phyloP scores from a whole-genome alignment of 371 early-diverging fungal genomes.

The Batrachochytrium dendrobatidis region DNA sequence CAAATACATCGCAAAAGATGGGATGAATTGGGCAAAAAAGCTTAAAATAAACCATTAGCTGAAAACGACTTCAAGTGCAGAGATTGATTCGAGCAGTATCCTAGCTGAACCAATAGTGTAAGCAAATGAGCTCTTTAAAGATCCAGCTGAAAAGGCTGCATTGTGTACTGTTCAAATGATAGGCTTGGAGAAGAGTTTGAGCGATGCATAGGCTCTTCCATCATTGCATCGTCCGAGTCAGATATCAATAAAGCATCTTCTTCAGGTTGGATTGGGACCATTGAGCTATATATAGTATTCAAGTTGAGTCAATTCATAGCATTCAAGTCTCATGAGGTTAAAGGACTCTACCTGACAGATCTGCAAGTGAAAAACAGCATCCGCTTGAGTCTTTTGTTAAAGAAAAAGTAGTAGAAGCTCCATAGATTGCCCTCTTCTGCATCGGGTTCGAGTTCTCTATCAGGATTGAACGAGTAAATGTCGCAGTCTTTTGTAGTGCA shows the following conservation, averaged over 20 bases:
- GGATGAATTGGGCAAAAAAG: no score
- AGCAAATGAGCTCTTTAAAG: no score
- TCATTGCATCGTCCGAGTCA: slow-evolving; percentile 15
- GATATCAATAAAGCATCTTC: slow-evolving; percentile 17
- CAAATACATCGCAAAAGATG: no score
- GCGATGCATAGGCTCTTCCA: slow-evolving; percentile 17
- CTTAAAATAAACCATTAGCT: no score
- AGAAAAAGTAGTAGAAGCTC: slow-evolving; percentile 93
- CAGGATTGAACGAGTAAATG: slow-evolving; percentile 80
- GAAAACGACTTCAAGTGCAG: no score
- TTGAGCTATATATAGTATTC: slow-evolving; percentile 13
- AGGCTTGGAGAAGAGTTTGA: slow-evolving; percentile 14
- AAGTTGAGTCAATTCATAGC: background rate
- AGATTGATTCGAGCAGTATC: no score
- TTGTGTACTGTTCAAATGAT: slow-evolving; percentile 38
- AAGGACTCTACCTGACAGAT: slow-evolving; percentile 63
- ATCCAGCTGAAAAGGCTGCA: slow-evolving; percentile 19
- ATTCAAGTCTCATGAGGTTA: background rate
- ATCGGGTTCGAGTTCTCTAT: slow-evolving; percentile 80
- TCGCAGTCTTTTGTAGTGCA: slow-evolving; percentile 75
- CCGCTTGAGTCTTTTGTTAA: slow-evolving; percentile 79
- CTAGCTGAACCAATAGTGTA: no score
- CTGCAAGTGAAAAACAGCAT: slow-evolving; percentile 83
- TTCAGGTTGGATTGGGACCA: slow-evolving; percentile 32
- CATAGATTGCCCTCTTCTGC: slow-evolving; percentile 70